Conservation (phyloP, 805 yeast species). For the Starmerella bombi region DNA sequence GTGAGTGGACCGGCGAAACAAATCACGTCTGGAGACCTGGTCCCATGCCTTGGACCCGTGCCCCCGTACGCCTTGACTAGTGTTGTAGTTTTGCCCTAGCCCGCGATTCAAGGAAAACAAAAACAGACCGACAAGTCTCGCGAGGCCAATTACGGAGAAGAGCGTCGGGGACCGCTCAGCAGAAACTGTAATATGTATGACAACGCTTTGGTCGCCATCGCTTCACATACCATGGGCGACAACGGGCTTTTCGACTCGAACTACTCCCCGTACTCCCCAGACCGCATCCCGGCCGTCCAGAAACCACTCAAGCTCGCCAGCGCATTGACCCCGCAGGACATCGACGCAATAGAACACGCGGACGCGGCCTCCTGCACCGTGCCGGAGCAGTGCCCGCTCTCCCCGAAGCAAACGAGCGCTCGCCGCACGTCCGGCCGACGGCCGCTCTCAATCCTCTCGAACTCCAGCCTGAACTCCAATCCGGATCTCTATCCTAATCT, state of each 20-base stretch:
- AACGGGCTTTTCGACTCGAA: not conserved
- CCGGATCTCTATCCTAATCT: conserved; percentile 9
- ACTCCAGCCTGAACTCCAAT: conserved; percentile 13
- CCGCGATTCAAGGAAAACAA: no score
- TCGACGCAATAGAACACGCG: conserved; percentile 9
- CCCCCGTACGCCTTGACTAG: no score
- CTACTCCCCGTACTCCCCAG: not conserved
- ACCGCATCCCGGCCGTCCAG: not conserved
- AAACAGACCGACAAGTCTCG: no score
- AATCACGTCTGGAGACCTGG: no score
- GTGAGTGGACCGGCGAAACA: no score
- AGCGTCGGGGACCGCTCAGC: no score
- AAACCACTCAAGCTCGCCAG: not conserved
- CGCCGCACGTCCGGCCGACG: conserved; percentile 12
- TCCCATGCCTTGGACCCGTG: no score
- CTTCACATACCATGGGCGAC: not conserved
- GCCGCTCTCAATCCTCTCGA: conserved; percentile 14
- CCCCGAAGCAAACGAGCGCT: conserved; percentile 5
- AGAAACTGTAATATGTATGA: no score
- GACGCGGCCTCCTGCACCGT: conserved; percentile 12
- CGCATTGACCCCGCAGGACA: not conserved
- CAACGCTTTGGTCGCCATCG: not conserved
- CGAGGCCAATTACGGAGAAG: no score
- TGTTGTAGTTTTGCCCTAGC: no score
- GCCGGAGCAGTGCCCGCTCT: conserved; percentile 2